These are phyloP conservation scores for Apocynum venetum DNA, from an alignment of 257 asterid species.

Conservation along the genomic window DNA sequence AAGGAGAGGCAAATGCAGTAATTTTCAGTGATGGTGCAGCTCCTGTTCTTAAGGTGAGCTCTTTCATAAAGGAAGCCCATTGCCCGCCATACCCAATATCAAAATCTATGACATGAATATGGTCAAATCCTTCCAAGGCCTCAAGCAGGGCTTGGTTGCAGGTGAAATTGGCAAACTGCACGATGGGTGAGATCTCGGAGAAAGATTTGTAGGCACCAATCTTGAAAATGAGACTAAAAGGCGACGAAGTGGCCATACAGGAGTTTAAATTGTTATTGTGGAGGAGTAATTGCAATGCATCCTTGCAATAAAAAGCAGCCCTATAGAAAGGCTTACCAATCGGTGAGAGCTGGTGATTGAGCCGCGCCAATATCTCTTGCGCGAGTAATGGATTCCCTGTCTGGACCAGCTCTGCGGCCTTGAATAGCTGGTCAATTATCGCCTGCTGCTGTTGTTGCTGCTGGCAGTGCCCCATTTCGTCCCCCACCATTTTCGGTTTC, in stretches of 20 bases:
- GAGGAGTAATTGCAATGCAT: conserved; percentile 69
- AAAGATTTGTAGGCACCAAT: conserved; percentile 84
- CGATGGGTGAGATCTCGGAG: conserved; percentile 86
- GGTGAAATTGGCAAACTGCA: conserved; percentile 79
- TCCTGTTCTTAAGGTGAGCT: conserved; percentile 61
- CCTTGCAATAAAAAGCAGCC: conserved; percentile 92
- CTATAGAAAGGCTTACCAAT: conserved; percentile 83
- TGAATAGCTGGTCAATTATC: conserved; percentile 69
- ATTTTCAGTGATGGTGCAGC: conserved; percentile 63
- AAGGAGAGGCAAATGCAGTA: conserved; percentile 69
- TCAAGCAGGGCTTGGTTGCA: conserved; percentile 94
- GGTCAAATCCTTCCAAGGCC: conserved; percentile 59
- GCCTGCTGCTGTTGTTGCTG: conserved; percentile 56
- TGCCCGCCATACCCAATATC: conserved; percentile 93
- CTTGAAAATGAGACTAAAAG: conserved; percentile 67
- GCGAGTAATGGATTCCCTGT: conserved; percentile 82
- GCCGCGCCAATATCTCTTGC: conserved; percentile 99
- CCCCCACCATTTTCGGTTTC: conserved; percentile 47
- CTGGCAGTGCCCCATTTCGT: conserved; percentile 48
- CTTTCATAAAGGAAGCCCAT: conserved; percentile 98
- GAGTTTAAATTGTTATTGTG: conserved; percentile 25
- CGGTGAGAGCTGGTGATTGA: conserved; percentile 99
- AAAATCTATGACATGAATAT: conserved; percentile 76
- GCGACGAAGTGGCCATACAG: conserved; percentile 34
- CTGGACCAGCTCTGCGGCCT: conserved; percentile 82